Conservation (phyloP, 108 stramenopile species). For the Cyclotella baltica region DNA sequence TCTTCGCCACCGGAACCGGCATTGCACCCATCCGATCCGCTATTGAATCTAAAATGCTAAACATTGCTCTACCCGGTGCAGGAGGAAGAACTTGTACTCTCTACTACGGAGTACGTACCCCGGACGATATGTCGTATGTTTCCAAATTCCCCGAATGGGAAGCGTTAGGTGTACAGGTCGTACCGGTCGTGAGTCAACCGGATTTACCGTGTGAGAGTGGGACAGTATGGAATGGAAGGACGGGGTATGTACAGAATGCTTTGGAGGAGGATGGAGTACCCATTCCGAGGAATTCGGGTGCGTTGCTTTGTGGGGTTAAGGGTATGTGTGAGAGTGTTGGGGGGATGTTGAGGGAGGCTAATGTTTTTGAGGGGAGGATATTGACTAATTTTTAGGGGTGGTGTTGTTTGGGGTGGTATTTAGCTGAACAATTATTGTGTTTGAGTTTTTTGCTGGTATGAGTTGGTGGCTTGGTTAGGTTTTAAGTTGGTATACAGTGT, state of each 20-base stretch:
- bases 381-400: constrained; percentile 93
- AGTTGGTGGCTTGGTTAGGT: no score
- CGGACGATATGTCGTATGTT: constrained; percentile 83
- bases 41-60: constrained; percentile 81
- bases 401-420: no score
- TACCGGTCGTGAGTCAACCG: constrained; percentile 83
- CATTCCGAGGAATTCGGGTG: constrained; percentile 83
- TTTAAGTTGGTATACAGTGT: no score
- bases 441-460: no score
- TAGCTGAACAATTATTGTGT: no score
- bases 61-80: constrained; percentile 48
- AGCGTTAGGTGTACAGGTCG: constrained; percentile 77
- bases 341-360: constrained; percentile 78
- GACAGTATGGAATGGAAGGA: constrained; percentile 76
- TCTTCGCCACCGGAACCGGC: constrained; percentile 88
- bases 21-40: constrained; percentile 94
- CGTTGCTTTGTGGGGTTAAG: constrained; percentile 84
- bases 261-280: constrained; percentile 92
- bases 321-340: constrained; percentile 91
- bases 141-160: constrained; percentile 88
- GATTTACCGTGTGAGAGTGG: constrained; percentile 36
- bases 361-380: constrained; percentile 91
- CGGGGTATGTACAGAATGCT: constrained; percentile 90
- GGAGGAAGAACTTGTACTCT: constrained; percentile 79
- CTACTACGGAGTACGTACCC: constrained; percentile 86